Conservation (phyloP, 176 grass and related monocot genomes). For the Avena sativa region DNA sequence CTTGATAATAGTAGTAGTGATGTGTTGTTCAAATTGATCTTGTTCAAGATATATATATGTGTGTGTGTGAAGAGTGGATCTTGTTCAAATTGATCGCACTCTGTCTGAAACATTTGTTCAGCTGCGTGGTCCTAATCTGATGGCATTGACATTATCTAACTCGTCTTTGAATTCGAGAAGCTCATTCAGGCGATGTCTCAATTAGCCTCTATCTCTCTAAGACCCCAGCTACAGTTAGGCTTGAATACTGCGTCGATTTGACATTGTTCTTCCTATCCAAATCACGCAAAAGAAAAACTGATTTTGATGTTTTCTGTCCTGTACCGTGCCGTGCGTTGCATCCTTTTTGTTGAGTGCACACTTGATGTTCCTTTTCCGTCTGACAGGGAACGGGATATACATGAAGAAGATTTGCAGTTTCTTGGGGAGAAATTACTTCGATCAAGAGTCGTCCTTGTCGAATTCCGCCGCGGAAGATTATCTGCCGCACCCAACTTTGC, state of each 20-base stretch:
- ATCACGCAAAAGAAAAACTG: slow-evolving; percentile 5
- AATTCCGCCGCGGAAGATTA: slow-evolving; percentile 16
- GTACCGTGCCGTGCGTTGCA: background rate
- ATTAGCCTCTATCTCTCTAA: background rate
- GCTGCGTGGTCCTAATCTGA: background rate
- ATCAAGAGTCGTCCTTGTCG: slow-evolving; percentile 11
- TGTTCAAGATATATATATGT: background rate
- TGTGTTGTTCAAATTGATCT: no score
- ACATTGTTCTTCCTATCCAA: slow-evolving; percentile 17
- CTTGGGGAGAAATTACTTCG: slow-evolving; percentile 10
- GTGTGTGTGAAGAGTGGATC: background rate
- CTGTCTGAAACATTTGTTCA: no score
- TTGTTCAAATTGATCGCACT: background rate
- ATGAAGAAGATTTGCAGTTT: slow-evolving; percentile 13
- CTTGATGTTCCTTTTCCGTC: slow-evolving; percentile 32
- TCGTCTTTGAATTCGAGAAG: slow-evolving; percentile 18
- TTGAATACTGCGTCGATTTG: background rate
- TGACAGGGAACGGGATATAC: slow-evolving; percentile 27
- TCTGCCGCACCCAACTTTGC: background rate
- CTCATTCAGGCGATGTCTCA: slow-evolving; percentile 23
- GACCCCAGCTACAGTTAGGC: background rate
- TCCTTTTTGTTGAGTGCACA: slow-evolving; percentile 40
- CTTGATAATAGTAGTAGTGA: background rate
- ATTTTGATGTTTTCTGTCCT: slow-evolving; percentile 34
- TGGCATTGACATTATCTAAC: background rate